Base-by-base conservation (phyloP, 106 monocot species). In the Dioscorea alata region DNA sequence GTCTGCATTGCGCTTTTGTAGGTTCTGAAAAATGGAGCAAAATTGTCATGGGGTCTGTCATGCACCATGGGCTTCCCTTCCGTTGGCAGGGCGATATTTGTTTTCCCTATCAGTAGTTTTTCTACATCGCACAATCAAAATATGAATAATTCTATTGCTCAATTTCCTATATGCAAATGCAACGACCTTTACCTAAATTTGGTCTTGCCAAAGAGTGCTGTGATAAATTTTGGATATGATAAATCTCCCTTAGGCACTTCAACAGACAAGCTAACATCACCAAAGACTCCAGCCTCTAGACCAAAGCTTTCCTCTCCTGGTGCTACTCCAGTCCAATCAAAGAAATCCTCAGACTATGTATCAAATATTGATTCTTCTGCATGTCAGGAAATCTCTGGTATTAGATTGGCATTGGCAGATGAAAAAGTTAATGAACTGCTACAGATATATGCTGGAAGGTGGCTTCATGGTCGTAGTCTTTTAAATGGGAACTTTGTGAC, bases 1-100 rank as follows among this genome's bases (percentile, higher is more conserved):
- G 42, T 42, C 42, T 42, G 42, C 5, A 42, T 42, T 78, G 7
- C 18, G 5, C 57, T 28, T 71, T 59, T 64, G 15, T 69, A 96
- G 92, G 76, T 89, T 65, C 54, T 81, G 34, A 96, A 92, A 74
- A 75, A 86, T 81, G 84, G 74, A 64, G 82, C 83, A 31, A 82
- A 65, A 66, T 77, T 96, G 42, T 81, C 92, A 50, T 86, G 85
- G 89, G 75, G 66, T 57, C 78, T 96, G 60, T 73, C 84, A 32
- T 88, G 82, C 66, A 79, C 80, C 2, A 78, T 92, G 86, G 91
- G 88, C 56, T 80, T 73, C 68, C 88, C 96, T 69, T 64, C 50
- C 59, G 6, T 42, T 12, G 92, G 86, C 31, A 75, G 56, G 51
- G 23, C 49, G 10, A 20, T 96, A 64, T 92, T 89, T 75, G 57